Base-by-base conservation (phyloP, 2,329 filamentous ascomycete species). In the Thelonectria olida region DNA sequence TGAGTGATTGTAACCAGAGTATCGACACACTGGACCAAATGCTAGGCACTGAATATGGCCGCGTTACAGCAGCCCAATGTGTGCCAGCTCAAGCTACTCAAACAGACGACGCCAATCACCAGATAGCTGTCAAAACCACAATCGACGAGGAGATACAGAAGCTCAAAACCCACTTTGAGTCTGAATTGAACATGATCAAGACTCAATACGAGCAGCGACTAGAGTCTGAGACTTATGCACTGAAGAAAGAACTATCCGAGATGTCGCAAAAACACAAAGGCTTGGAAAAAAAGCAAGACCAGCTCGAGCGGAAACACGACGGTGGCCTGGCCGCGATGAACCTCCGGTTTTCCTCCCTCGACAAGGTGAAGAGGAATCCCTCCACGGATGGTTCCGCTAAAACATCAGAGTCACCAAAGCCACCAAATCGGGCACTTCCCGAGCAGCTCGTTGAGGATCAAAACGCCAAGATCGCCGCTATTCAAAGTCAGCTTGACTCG, bases 291-390 rank as follows among this genome's bases (percentile, higher is more conserved):
- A 67, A 54, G 22, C 25, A 67, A 19, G 61, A 66, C 6, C 54
- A 38, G 8, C 64, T 79, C 7, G 69, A 73, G 39, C 58, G 60
- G 8, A 70, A 68, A 27, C 54, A 73, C 7, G 68, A 74, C 8
- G 63, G 74, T 2, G 19, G 27, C 38, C 25, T 34, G 41, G 28
- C 41, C 7, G 47, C 34, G 12, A 27, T 57, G 5, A 47, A 47
- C 10, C 13, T 58, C 27, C 28, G 41, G 45, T 19, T 49, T 23
- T 39, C 59, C 19, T 42, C 28, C 13, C 28, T 65, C 7, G 20
- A 63, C 23, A 56, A 66, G 34, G 12, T 58, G 36, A 56, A 36
- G 19, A 39, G 45, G 36, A 27, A 34, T n/a, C n/a, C n/a, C 31
- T 13, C 10, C 12, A 34, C 5, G 31, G 15, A 49, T 9, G 44